phyloP scores from a whole-genome alignment of 345 rosid genomes.

The Turritis glabra region DNA sequence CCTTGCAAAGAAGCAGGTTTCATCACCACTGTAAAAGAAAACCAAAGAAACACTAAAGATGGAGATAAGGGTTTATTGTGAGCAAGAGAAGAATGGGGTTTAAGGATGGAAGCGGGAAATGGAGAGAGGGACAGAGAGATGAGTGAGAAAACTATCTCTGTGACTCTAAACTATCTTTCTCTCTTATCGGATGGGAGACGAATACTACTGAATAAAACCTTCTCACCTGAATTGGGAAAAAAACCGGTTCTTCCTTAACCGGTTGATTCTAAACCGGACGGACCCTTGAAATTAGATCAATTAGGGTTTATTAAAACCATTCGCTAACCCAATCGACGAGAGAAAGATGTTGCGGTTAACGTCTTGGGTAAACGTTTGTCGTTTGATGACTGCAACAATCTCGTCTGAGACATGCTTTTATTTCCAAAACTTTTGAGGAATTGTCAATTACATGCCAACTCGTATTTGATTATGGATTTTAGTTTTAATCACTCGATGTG shows the following conservation, averaged over 20 bases:
- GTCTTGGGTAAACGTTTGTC: too few relatives aligned
- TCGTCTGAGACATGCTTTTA: too few relatives aligned
- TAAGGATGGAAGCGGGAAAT: constrained; percentile 39
- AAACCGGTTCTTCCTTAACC: constrained; percentile 10
- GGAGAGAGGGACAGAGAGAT: constrained; percentile 5
- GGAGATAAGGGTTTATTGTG: background rate
- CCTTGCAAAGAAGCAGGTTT: constrained; percentile 36
- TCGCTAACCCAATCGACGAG: background rate
- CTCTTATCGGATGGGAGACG: constrained; percentile 35
- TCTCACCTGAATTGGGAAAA: background rate
- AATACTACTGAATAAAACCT: constrained; percentile 15
- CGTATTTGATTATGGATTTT: too few relatives aligned
- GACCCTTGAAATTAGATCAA: background rate
- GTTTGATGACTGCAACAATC: too few relatives aligned
- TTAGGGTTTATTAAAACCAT: background rate
- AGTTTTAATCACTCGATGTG: too few relatives aligned
- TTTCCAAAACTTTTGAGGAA: too few relatives aligned
- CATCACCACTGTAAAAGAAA: constrained; percentile 24
- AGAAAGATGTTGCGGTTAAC: too few relatives aligned
- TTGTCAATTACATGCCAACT: too few relatives aligned
- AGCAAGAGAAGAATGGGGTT: constrained; percentile 12
- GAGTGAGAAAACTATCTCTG: constrained; percentile 32
- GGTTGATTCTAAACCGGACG: background rate
- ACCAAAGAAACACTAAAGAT: constrained; percentile 12
- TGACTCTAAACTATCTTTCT: constrained; percentile 38